Conservation (phyloP, 148 eudicot species). For the Rhododendron mucronatum region DNA sequence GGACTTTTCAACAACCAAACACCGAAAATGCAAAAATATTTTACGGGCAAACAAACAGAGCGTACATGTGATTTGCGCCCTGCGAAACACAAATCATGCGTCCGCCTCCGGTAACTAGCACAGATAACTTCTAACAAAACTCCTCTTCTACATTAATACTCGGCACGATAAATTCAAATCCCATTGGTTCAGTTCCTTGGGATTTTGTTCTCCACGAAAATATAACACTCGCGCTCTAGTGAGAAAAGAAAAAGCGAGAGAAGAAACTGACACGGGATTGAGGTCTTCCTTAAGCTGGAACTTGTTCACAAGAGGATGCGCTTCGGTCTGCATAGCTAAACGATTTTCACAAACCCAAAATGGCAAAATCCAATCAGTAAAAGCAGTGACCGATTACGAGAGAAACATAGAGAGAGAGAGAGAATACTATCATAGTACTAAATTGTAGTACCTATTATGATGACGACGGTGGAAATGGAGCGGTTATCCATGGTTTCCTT, state of each 20-base stretch:
- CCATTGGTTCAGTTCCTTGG: background rate
- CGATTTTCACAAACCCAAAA: background rate
- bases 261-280: conserved; percentile 46
- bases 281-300: conserved; percentile 45
- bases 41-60: too few relatives aligned
- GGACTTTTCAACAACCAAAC: too few relatives aligned
- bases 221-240: too few relatives aligned
- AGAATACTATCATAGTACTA: background rate
- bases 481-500: conserved; percentile 22
- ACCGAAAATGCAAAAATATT: too few relatives aligned
- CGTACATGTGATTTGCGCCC: background rate
- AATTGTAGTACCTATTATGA: conserved; percentile 39
- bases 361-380: background rate
- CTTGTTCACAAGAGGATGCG: conserved; percentile 44
- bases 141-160: background rate
- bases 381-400: background rate
- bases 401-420: background rate
- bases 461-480: conserved; percentile 45
- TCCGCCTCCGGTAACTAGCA: too few relatives aligned
- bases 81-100: background rate
- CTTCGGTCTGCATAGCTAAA: conserved; percentile 71
- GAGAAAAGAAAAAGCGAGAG: background rate
- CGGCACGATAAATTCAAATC: background rate
- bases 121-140: background rate
- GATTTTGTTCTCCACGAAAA: background rate